Conservation (phyloP, 1,139 yeast species). For the Suhomyces choctaworum region DNA sequence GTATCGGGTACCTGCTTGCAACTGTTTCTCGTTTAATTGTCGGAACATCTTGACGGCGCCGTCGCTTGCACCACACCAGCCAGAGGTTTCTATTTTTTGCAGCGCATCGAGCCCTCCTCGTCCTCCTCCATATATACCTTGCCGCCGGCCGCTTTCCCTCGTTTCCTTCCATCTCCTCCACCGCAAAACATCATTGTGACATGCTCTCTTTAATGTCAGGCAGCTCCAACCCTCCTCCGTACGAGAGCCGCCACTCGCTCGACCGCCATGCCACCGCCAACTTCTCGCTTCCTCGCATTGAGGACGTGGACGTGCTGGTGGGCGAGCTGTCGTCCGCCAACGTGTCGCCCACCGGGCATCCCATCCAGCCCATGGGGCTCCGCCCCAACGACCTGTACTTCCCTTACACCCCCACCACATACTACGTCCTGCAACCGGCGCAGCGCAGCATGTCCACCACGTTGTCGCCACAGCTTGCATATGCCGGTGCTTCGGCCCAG, state of each 20-base stretch:
- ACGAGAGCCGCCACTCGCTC: slow-evolving; percentile 2
- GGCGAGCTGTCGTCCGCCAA: slow-evolving; percentile 3
- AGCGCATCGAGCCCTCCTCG: no score
- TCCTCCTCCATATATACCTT: no score
- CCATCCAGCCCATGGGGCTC: slow-evolving; percentile 1
- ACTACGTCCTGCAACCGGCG: slow-evolving; percentile 1
- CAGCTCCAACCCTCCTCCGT: slow-evolving; percentile 3
- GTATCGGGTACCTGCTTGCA: no score
- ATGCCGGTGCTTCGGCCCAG: slow-evolving; percentile 1
- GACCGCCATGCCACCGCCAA: neutral
- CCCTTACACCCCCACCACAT: slow-evolving; percentile 7
- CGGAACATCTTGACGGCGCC: no score
- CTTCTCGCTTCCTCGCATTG: no score
- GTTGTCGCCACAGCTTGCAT: slow-evolving; percentile 7
- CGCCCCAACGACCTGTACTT: slow-evolving; percentile 6
- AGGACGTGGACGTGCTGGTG: no score
- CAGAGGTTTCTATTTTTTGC: no score
- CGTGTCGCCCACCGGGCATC: slow-evolving; percentile 4
- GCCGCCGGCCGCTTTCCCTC: neutral
- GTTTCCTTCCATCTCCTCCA: neutral
- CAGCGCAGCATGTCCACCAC: slow-evolving; percentile 6
- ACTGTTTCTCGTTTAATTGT: no score
- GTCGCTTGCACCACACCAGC: no score
- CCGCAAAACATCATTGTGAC: neutral
- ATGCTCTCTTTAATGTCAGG: slow-evolving; percentile 12